Percentiles rank a stretch among this genome's conserved stretches.
These are phyloP conservation scores for Hemerocallis citrina DNA, from an alignment of 106 monocot species.

Conservation along the genomic window DNA sequence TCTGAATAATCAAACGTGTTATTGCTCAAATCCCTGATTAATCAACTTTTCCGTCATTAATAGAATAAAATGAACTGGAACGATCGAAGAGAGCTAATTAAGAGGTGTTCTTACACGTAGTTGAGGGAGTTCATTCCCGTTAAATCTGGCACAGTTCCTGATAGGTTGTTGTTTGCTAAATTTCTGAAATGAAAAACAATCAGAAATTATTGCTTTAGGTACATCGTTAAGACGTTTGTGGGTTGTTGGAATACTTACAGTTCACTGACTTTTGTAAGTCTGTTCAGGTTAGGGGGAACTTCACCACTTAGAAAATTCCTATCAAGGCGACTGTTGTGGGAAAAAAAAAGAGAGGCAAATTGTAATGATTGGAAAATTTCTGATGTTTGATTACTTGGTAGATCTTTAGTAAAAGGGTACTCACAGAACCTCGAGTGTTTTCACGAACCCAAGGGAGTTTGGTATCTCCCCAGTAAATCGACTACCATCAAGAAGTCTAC, in stretches of 20 bases:
- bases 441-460: constrained; percentile 28
- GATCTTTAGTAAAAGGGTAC: constrained; percentile 6
- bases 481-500: constrained; percentile 55
- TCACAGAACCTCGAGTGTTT: constrained; percentile 43
- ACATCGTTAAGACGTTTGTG: neutral
- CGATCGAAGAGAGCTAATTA: neutral
- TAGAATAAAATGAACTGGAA: neutral
- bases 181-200: constrained; percentile 28
- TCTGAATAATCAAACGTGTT: constrained; percentile 47
- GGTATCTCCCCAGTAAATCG: constrained; percentile 46
- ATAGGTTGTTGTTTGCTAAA: constrained; percentile 60
- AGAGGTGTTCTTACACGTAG: constrained; percentile 47
- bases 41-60: neutral
- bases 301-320: constrained; percentile 36
- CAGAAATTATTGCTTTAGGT: neutral
- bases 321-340: constrained; percentile 46
- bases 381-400: neutral
- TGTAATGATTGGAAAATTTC: neutral
- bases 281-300: constrained; percentile 46
- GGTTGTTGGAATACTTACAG: constrained; percentile 33
- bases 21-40: constrained; percentile 79
- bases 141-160: constrained; percentile 57
- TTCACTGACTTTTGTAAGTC: constrained; percentile 25
- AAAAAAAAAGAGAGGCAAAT: neutral
- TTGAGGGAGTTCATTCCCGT: constrained; percentile 40